phyloP scores from a whole-genome alignment of 768 basidiomycete genomes.

The Suillus ampliporus region DNA sequence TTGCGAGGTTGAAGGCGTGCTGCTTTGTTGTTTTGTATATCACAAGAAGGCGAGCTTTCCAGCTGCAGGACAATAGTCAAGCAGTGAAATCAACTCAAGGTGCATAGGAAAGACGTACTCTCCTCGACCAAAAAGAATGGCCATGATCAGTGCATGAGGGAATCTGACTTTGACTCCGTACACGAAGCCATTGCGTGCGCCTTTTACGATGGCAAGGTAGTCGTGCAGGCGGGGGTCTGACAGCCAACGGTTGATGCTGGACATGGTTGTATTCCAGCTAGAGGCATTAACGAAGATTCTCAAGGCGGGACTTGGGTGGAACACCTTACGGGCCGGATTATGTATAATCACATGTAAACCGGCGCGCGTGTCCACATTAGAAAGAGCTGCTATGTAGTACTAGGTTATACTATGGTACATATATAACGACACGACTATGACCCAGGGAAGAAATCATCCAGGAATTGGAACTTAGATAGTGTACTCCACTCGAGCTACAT shows the following conservation, averaged over 20 bases:
- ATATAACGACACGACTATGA: background rate
- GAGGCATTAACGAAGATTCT: background rate
- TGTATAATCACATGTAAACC: constrained; percentile 35
- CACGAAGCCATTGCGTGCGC: constrained; percentile 88
- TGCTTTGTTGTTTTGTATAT: constrained; percentile 89
- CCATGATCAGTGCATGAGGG: constrained; percentile 97
- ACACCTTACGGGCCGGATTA: constrained; percentile 5
- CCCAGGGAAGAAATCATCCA: constrained; percentile 55
- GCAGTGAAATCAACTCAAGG: constrained; percentile 14
- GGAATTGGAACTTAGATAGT: constrained; percentile 55
- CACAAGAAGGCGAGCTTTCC: constrained; percentile 64
- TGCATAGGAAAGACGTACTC: constrained; percentile 60
- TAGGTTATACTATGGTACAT: constrained; percentile 1
- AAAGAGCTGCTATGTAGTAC: no score
- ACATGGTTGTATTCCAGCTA: constrained; percentile 23
- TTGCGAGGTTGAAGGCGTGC: constrained; percentile 90
- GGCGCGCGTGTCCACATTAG: no score
- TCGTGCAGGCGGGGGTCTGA: constrained; percentile 84
- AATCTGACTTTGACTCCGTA: constrained; percentile 92
- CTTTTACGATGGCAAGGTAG: constrained; percentile 91
- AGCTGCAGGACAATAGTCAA: constrained; percentile 49
- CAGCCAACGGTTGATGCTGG: constrained; percentile 30
- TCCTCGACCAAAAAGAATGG: constrained; percentile 90
- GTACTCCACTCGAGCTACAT: constrained; percentile 63
- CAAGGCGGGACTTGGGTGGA: background rate